Base-by-base conservation (phyloP, 1,284 basidiomycete species). In the Cryptococcus amylolentus region DNA sequence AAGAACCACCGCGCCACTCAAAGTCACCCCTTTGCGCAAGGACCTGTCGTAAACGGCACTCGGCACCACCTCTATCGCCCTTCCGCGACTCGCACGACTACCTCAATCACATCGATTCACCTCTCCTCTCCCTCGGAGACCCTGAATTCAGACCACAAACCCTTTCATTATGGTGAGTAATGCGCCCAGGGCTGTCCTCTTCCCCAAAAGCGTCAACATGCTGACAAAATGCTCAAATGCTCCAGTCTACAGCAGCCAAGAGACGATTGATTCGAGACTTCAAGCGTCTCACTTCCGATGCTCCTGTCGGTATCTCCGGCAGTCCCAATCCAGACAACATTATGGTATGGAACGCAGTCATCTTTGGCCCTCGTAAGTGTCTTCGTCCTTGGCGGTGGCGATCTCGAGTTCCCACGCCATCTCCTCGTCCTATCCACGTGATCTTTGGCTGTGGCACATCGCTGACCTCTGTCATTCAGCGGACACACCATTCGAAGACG, bases 301-400 rank as follows among this genome's bases (percentile, higher is more conserved):
- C 95, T 4, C 95, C 95, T 1, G 88, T 91, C 56, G 95, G 95
- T 10, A 93, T 98, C 67, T 94, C 91, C 13, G 95, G 95, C 27
- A 93, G 91, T 65, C 95, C 95, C 69, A 94, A 91, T 74, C 87
- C 91, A 0, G 95, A 98, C 77, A 98, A 98, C 75, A 95, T 98
- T 76, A 95, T 98, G 91, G 82, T 98, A 12, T 98, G 95, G 95
- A 98, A 98, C 72, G 95, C 95, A 2, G 95, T 98, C 64, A 98
- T 98, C 66, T 98, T 98, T 73, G 95, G 95, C 0, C 95, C 95
- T 77, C 88, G 93, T 91, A 58, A 68, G 86, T 79, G 31, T 35
- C 31, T 10, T 10, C 31, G 20, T 23, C 31, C 31, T 35, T 35
- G 31, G 6, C 31, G 31, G 31, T 35, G 31, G 31, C 31, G 31